Evolutionary conservation across 2,329 filamentous ascomycete genomes (phyloP), one percentile per base, ranked within the genome.

Genomic region (Neoascochyta sp.): DNA sequence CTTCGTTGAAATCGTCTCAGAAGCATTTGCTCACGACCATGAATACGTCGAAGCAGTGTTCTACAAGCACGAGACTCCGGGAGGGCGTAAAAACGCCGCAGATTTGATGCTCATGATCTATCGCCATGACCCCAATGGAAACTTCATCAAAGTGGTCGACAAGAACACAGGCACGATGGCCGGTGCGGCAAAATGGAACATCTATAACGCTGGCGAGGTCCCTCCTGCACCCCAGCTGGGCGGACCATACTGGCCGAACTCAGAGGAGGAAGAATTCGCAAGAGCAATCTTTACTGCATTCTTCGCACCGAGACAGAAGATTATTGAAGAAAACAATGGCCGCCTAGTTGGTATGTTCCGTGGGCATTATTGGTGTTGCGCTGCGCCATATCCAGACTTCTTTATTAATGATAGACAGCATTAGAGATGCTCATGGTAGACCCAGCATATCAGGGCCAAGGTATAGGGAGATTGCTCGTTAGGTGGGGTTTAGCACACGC

Each of bases 21-120:
- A 37, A 4, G 35, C 35, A 3, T 45, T 45, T 17, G 39, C 9
- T 8, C n/a, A 42, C 17, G 39, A 40, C 8, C 36, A 45, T 16
- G 31, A 39, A 19, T 36, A 43, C 21, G 19, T 40, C 3, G 39
- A 40, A 5, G 22, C 31, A n/a, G 27, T 43, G 1, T 36, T 40
- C 6, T 36, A 34, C 8, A 22, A 24, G 2, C 39, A 45, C 14
- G 22, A 17, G 7, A 38, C 36, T 1, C 29, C 32, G 1, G 19
- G 22, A 3, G 32, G 36, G 3, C 32, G 36, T 17, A 26, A 19
- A 4, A 19, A n/a, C 10, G 39, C 34, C 7, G 16, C 9, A 7
- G 36, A 39, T 24, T 32, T 34, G 6, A 30, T 45, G 26, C 33
- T 45, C 5, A 14, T 27, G 4, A 24, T 31, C 1, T 32, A 27